A percentile compares a stretch with the other conserved stretches of the same genome.
phyloP scores from a whole-genome alignment of 1,284 basidiomycete genomes.

The Entoloma clypeatum region DNA sequence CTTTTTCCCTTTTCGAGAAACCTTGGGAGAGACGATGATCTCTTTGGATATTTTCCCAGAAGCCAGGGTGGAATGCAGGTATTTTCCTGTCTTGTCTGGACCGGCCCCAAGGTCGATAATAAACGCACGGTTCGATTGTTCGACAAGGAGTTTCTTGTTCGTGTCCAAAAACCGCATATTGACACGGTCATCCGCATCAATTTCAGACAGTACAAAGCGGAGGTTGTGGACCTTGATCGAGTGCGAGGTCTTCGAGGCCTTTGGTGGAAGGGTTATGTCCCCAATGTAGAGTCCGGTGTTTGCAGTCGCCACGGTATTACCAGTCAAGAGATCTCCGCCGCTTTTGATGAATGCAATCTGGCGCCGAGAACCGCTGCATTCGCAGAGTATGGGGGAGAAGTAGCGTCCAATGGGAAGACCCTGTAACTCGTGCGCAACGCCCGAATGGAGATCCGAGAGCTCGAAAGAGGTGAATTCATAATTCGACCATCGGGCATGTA shows the following conservation, averaged over 20 bases:
- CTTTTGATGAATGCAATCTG: conserved; percentile 63
- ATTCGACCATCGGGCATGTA: conserved; percentile 70
- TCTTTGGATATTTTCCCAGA: conserved; percentile 55
- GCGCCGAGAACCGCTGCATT: conserved; percentile 37
- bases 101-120: conserved; percentile 49
- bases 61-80: conserved; percentile 45
- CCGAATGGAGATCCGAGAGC: conserved; percentile 49
- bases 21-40: conserved; percentile 38
- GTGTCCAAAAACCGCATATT: conserved; percentile 51
- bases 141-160: conserved; percentile 52
- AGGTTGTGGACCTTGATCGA: conserved; percentile 37
- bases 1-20: conserved; percentile 17
- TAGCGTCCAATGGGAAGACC: conserved; percentile 64
- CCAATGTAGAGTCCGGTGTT: conserved; percentile 60
- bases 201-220: conserved; percentile 42
- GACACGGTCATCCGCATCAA: conserved; percentile 35
- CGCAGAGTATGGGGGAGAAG: conserved; percentile 52
- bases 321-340: conserved; percentile 54
- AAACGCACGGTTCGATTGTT: conserved; percentile 50
- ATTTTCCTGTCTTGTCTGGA: conserved; percentile 46
- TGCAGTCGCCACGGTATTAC: conserved; percentile 60
- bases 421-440: conserved; percentile 43
- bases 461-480: conserved; percentile 60
- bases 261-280: conserved; percentile 47
- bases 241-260: conserved; percentile 15